Evolutionary conservation across 495 filamentous ascomycete species (phyloP).

Genomic region (Daldinia concentrica): DNA sequence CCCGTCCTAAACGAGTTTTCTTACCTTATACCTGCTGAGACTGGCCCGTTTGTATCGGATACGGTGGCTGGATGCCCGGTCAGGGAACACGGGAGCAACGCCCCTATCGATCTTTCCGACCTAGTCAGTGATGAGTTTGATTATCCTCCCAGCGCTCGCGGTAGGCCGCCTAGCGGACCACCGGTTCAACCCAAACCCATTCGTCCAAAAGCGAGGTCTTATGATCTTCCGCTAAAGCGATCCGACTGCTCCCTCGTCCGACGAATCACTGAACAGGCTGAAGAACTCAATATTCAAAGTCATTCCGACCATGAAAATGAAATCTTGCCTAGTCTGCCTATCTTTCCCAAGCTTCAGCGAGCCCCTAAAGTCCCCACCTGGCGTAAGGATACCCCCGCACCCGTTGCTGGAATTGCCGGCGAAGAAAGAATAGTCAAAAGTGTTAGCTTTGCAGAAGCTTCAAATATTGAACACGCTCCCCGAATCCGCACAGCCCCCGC

Average conservation of each 20-base stretch:
- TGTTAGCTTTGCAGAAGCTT: background rate
- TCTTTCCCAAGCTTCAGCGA: constrained; percentile 1
- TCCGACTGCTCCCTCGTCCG: constrained; percentile 27
- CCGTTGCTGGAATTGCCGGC: background rate
- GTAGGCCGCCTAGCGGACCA: constrained; percentile 6
- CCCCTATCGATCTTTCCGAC: constrained; percentile 12
- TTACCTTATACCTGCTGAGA: background rate
- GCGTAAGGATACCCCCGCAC: constrained; percentile 15
- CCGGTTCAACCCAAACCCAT: constrained; percentile 19
- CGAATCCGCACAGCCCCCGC: constrained; percentile 7
- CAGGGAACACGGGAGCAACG: background rate
- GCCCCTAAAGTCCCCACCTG: constrained; percentile 26
- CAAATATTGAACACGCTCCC: background rate
- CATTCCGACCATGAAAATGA: background rate
- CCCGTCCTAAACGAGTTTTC: background rate
- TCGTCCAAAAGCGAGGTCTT: background rate
- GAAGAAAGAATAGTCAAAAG: background rate
- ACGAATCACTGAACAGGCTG: constrained; percentile 23
- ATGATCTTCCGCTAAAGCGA: background rate
- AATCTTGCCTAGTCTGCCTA: background rate
- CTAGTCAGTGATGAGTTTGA: constrained; percentile 10
- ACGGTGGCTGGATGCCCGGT: background rate
- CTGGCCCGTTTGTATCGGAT: background rate
- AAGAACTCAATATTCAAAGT: constrained; percentile 4
- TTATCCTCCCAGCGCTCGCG: background rate